phyloP scores from a whole-genome alignment of 2,329 filamentous ascomycete species.

The Tetracladium maxilliforme region DNA sequence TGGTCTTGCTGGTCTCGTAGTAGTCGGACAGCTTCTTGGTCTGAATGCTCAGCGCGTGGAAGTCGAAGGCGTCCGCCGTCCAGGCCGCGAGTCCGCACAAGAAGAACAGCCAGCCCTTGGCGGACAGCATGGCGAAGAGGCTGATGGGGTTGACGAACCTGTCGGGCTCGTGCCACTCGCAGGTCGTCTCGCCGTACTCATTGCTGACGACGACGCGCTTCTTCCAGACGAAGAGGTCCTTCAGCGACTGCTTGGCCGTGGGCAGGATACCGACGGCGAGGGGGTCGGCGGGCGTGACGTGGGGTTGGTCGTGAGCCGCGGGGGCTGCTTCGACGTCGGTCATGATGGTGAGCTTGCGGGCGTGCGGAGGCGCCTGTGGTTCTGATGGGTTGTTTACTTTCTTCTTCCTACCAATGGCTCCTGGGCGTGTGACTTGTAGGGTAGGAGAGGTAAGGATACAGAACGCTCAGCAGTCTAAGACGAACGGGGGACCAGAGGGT shows the following conservation, averaged over 20 bases:
- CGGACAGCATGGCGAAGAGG: slow-evolving; percentile 47
- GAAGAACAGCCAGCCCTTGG: slow-evolving; percentile 62
- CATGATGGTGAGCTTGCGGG: too few relatives aligned
- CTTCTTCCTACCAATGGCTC: too few relatives aligned
- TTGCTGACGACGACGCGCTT: slow-evolving; percentile 56
- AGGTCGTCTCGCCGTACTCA: slow-evolving; percentile 45
- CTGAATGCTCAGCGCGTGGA: slow-evolving; percentile 68
- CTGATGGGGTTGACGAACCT: slow-evolving; percentile 57
- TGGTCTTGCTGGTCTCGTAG: slow-evolving; percentile 44
- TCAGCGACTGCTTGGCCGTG: slow-evolving; percentile 47
- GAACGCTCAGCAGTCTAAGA: too few relatives aligned
- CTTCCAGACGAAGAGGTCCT: slow-evolving; percentile 59
- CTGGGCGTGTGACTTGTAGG: too few relatives aligned
- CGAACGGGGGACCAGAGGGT: too few relatives aligned
- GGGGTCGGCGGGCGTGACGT: slow-evolving; percentile 50
- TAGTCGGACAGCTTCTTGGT: slow-evolving; percentile 53
- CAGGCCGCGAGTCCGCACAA: slow-evolving; percentile 60
- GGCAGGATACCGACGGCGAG: slow-evolving; percentile 49
- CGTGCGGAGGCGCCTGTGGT: too few relatives aligned
- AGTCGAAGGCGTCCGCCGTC: slow-evolving; percentile 75
- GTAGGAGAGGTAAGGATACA: too few relatives aligned
- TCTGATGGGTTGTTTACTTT: too few relatives aligned
- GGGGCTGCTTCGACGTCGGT: too few relatives aligned
- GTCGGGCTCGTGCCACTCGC: slow-evolving; percentile 54
- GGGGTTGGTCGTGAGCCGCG: too few relatives aligned